Evolutionary conservation across 78 protist genomes (phyloP).

Genomic region (Dictyostelium purpureum): DNA sequence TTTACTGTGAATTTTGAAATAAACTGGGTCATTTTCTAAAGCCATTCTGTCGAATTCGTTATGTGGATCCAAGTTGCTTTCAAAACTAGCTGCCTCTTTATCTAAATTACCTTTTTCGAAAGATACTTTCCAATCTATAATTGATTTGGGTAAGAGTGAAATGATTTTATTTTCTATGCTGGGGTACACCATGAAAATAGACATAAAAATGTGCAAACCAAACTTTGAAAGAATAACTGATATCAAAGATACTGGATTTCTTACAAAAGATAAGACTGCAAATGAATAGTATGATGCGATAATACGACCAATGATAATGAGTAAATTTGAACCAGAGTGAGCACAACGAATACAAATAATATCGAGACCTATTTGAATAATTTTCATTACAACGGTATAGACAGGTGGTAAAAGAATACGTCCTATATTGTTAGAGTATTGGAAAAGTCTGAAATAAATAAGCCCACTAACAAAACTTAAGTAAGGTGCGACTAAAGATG

Average conservation of each 20-base stretch:
- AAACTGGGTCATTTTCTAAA: slow-evolving; percentile 26
- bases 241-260: slow-evolving; percentile 40
- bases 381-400: slow-evolving; percentile 54
- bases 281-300: slow-evolving; percentile 62
- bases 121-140: slow-evolving; percentile 6
- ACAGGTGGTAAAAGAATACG: slow-evolving; percentile 65
- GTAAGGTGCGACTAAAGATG: slow-evolving; percentile 60
- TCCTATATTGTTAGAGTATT: slow-evolving; percentile 54
- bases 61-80: neutral
- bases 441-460: slow-evolving; percentile 72
- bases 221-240: slow-evolving; percentile 53
- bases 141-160: neutral
- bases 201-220: slow-evolving; percentile 57
- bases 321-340: slow-evolving; percentile 61
- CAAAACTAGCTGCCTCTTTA: neutral
- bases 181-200: slow-evolving; percentile 49
- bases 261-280: slow-evolving; percentile 45
- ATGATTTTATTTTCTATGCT: neutral
- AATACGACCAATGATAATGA: slow-evolving; percentile 52
- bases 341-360: slow-evolving; percentile 76
- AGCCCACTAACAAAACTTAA: slow-evolving; percentile 69
- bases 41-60: slow-evolving; percentile 62
- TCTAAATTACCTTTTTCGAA: slow-evolving; percentile 19
- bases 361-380: slow-evolving; percentile 70
- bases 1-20: slow-evolving; percentile 6